Evolutionary conservation across 345 rosid genomes (phyloP), one percentile per base, ranked within the genome.

Genomic region (Lumnitzera racemosa): DNA sequence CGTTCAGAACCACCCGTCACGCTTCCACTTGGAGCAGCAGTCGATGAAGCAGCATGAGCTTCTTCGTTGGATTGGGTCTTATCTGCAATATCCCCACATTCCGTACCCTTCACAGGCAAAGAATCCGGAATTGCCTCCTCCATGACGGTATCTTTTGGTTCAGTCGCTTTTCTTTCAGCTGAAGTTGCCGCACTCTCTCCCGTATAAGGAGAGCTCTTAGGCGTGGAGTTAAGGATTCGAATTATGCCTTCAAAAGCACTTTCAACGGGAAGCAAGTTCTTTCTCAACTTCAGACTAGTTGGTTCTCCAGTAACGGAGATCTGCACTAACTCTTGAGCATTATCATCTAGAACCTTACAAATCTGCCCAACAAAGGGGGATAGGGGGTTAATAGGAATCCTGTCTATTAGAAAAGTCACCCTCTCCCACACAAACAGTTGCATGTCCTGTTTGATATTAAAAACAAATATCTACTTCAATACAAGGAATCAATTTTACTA

Each of bases 261-360:
- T 75, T 84, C 82, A 43, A 90, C 24, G 2, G 84, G 74, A 43
- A 46, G 69, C 61, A 94, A 83, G 73, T 72, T 68, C 74, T 76
- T 79, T 73, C 69, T 78, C 75, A 83, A 54, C 75, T 75, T 72
- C 54, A 53, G 61, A 69, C 76, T 85, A 0, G 81, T 73, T 3
- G 72, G 68, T 27, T 53, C 57, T 51, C 67, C 61, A 13, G 74
- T 58, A 15, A 62, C 46, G 41, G 76, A 51, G 53, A 71, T 62
- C 69, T 78, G 75, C 31, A 78, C 72, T 41, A 75, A 64, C 61
- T 82, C 90, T 15, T 59, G 73, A 57, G 57, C 79, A 53, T 79
- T 77, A 27, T 83, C 80, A 52, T 81, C 86, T 61, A 90, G 23
- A 29, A 74, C 62, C 57, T 74, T 78, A 75, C 95, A 90, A 70